Evolutionary conservation across 2,329 filamentous ascomycete species (phyloP).

Genomic region (Penicillium paneum): DNA sequence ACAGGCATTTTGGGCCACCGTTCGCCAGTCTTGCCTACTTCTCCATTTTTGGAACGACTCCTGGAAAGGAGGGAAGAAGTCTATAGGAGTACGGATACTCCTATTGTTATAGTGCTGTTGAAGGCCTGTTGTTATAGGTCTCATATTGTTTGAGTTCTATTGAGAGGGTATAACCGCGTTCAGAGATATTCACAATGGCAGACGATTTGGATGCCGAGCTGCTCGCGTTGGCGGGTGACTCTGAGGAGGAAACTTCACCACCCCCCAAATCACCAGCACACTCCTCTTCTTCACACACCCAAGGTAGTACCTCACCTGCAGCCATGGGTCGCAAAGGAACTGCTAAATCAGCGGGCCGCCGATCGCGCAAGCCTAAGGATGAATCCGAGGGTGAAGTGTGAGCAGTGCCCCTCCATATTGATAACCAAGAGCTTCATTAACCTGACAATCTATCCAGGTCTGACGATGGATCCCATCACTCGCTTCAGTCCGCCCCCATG

Average conservation of each 20-base stretch:
- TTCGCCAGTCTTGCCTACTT: not conserved
- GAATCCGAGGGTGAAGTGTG: slow-evolving; percentile 83
- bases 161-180: slow-evolving; percentile 1
- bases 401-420: slow-evolving; percentile 42
- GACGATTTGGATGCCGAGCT: slow-evolving; percentile 85
- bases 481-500: slow-evolving; percentile 80
- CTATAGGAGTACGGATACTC: not conserved
- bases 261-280: slow-evolving; percentile 52
- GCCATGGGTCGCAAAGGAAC: slow-evolving; percentile 49
- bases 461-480: slow-evolving; percentile 65
- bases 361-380: slow-evolving; percentile 54
- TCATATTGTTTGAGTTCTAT: not conserved
- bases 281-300: slow-evolving; percentile 51
- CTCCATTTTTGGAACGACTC: slow-evolving; percentile 1
- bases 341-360: slow-evolving; percentile 35
- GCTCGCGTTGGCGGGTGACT: slow-evolving; percentile 79
- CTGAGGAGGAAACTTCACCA: slow-evolving; percentile 53
- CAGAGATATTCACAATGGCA: slow-evolving; percentile 60
- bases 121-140: not conserved
- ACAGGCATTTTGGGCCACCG: not conserved
- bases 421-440: slow-evolving; percentile 10
- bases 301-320: slow-evolving; percentile 37
- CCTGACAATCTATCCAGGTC: slow-evolving; percentile 52
- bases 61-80: not conserved
- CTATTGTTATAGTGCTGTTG: not conserved